Evolutionary conservation across 176 grass and related monocot species (phyloP).

Genomic region (Pontederia paniculata): DNA sequence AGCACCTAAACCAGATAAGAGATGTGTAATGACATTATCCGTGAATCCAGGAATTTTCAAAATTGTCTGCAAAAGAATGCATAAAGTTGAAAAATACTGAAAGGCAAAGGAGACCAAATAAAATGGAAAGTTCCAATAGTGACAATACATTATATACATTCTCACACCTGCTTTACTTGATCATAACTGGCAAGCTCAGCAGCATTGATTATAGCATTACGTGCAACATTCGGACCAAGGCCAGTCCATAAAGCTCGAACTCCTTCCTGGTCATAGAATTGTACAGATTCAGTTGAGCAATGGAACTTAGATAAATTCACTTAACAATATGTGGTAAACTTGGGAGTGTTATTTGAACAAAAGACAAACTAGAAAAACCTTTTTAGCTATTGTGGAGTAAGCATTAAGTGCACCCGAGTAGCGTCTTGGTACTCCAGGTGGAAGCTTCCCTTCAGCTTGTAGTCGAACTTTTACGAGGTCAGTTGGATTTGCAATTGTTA

Average conservation of each 20-base stretch:
- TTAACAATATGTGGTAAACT: neutral
- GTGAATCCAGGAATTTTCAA: conserved; percentile 87
- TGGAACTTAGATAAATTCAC: neutral
- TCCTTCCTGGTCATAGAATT: conserved; percentile 45
- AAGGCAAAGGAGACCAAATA: neutral
- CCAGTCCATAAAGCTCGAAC: conserved; percentile 64
- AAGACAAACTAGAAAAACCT: conserved; percentile 19
- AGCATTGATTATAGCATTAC: conserved; percentile 85
- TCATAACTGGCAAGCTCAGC: conserved; percentile 95
- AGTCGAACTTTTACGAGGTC: conserved; percentile 93
- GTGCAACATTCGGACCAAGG: conserved; percentile 65
- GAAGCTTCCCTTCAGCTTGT: conserved; percentile 81
- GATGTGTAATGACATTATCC: conserved; percentile 77
- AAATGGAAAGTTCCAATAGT: neutral
- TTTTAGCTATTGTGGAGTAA: conserved; percentile 65
- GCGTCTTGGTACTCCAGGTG: conserved; percentile 48
- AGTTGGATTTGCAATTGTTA: conserved; percentile 75
- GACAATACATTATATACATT: neutral
- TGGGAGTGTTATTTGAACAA: neutral
- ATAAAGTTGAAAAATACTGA: neutral
- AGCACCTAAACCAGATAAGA: conserved; percentile 74
- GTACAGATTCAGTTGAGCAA: neutral
- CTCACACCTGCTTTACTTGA: conserved; percentile 84
- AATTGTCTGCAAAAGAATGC: conserved; percentile 46
- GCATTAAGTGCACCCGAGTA: conserved; percentile 72